Evolutionary conservation across 805 yeast species (phyloP).

Genomic region (Candida sakaeoensis): DNA sequence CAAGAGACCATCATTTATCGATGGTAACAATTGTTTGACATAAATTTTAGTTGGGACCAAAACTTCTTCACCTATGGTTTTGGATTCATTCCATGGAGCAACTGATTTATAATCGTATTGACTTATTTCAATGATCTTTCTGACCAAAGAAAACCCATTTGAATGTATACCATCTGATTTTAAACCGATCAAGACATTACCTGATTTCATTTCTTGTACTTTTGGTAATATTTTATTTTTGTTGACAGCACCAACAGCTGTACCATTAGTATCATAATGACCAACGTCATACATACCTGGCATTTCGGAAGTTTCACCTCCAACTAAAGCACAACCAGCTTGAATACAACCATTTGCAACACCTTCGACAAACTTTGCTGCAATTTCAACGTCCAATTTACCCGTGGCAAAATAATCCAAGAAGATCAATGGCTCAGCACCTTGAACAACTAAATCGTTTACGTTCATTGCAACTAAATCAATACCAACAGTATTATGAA

Average conservation of each 20-base stretch:
- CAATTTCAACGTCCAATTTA: constrained; percentile 75
- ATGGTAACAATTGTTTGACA: constrained; percentile 83
- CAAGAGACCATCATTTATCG: constrained; percentile 61
- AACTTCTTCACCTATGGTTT: constrained; percentile 80
- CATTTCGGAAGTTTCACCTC: constrained; percentile 99
- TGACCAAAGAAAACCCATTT: constrained; percentile 90
- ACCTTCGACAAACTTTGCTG: constrained; percentile 87
- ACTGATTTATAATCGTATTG: constrained; percentile 65
- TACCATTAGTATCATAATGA: constrained; percentile 97
- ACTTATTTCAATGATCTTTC: constrained; percentile 80
- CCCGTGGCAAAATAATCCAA: constrained; percentile 97
- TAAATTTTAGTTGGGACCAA: constrained; percentile 90
- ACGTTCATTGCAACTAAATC: constrained; percentile 99
- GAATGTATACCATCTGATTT: constrained; percentile 94
- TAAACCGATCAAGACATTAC: constrained; percentile 82
- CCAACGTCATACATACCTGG: constrained; percentile 97
- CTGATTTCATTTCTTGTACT: constrained; percentile 60
- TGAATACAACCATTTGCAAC: constrained; percentile 94
- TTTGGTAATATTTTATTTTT: constrained; percentile 74
- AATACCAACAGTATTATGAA: constrained; percentile 97
- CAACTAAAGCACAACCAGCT: constrained; percentile 96
- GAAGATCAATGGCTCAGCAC: constrained; percentile 96
- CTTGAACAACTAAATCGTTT: constrained; percentile 95
- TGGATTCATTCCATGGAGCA: constrained; percentile 80
- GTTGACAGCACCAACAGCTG: constrained; percentile 95